These are phyloP conservation scores for Zelonia costaricensis DNA, from an alignment of 208 protist genomes.

Conservation along the genomic window DNA sequence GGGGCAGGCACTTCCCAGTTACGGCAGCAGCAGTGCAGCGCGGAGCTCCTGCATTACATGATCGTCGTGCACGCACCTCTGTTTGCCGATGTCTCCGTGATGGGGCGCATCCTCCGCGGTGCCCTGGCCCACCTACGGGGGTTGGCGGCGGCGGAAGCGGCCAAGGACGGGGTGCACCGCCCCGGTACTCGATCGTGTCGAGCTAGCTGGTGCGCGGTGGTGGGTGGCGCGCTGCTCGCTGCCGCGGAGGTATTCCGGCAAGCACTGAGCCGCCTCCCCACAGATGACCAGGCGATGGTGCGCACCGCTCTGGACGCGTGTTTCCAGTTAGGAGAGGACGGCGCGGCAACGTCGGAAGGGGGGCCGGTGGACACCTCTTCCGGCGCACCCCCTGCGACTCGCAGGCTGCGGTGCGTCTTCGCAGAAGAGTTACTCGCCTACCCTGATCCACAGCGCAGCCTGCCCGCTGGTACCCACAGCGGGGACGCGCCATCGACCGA, in stretches of 20 bases:
- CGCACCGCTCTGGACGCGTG: too few species aligned
- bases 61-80: conserved; percentile 1
- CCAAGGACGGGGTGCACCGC: neutral
- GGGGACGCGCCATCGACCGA: too few species aligned
- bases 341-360: too few species aligned
- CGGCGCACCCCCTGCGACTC: too few species aligned
- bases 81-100: conserved; percentile 8
- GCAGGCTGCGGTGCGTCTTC: conserved; percentile 4
- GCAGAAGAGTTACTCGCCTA: conserved; percentile 5
- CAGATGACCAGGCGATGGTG: too few species aligned
- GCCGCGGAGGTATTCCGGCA: too few species aligned
- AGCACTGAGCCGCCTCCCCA: too few species aligned
- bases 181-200: neutral
- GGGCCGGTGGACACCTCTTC: too few species aligned
- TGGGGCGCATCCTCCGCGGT: conserved; percentile 3
- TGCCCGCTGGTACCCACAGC: too few species aligned
- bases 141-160: neutral
- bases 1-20: neutral
- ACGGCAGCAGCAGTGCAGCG: conserved; percentile 6
- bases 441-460: neutral
- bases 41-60: conserved; percentile 15
- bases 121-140: conserved; percentile 9
- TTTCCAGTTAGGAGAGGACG: too few species aligned
- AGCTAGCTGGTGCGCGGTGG: conserved; percentile 2
- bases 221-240: conserved; percentile 6